These are phyloP conservation scores for Monosporascus cannonballus DNA, from an alignment of 2,329 filamentous ascomycete species.

Conservation along the genomic window DNA sequence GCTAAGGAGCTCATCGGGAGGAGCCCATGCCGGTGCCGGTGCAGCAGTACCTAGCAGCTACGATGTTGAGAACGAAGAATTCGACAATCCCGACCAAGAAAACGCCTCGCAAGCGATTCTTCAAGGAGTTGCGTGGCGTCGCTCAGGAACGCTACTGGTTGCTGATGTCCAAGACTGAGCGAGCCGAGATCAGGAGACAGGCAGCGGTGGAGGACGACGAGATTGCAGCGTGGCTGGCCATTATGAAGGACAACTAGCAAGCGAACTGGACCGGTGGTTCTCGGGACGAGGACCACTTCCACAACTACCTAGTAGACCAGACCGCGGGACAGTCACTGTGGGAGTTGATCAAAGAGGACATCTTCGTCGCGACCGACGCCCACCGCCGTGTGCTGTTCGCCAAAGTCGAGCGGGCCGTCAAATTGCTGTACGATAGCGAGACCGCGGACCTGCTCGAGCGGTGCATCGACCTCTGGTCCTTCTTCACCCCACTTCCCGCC, in stretches of 20 bases:
- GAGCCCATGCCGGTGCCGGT: too few species aligned
- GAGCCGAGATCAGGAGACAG: background rate
- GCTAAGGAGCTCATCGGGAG: too few species aligned
- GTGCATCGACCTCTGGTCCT: background rate
- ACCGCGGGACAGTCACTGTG: background rate
- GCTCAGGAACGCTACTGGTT: background rate
- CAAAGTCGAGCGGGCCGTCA: background rate
- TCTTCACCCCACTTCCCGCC: background rate
- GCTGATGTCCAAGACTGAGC: background rate
- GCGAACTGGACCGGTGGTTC: background rate
- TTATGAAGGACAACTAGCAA: slow-evolving; percentile 2
- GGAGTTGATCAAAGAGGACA: background rate
- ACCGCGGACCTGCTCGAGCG: background rate
- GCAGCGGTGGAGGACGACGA: background rate
- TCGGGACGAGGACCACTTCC: background rate
- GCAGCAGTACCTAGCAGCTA: too few species aligned
- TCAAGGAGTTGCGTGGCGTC: too few species aligned
- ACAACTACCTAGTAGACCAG: background rate
- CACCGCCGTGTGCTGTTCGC: background rate
- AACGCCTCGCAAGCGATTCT: too few species aligned
- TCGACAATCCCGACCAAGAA: too few species aligned
- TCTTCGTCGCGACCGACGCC: background rate
- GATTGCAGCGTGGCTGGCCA: background rate
- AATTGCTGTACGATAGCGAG: background rate
- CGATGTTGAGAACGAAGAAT: too few species aligned